Conservation (phyloP, 371 early-diverging fungal genomes). For the Batkoa obscura region DNA sequence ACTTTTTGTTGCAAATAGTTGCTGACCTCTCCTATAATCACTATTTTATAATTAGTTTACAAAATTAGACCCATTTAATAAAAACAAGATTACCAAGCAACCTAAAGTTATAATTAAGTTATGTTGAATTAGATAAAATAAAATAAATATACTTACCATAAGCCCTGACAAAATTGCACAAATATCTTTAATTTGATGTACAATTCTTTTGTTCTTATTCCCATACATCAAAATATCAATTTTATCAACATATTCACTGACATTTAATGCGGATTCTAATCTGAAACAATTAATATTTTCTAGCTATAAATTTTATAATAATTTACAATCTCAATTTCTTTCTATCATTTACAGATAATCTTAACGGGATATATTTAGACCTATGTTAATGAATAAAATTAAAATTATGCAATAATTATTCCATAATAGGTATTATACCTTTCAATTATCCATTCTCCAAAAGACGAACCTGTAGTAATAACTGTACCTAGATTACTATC, state of each 20-base stretch:
- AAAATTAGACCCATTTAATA: not conserved
- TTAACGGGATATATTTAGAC: conserved; percentile 79
- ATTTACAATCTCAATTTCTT: conserved; percentile 61
- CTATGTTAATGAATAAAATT: conserved; percentile 6
- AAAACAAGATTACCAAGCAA: conserved; percentile 2
- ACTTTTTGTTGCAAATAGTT: conserved; percentile 57
- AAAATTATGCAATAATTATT: too few species aligned
- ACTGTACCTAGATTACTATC: conserved; percentile 12
- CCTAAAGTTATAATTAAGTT: not conserved
- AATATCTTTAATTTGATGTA: conserved; percentile 82
- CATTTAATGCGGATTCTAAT: conserved; percentile 80
- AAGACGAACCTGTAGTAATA: conserved; percentile 16
- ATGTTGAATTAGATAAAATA: conserved; percentile 15
- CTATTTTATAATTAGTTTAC: conserved; percentile 17
- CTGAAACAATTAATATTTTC: conserved; percentile 10
- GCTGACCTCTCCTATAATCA: conserved; percentile 71
- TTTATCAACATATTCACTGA: conserved; percentile 69
- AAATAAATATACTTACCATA: conserved; percentile 23
- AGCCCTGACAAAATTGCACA: conserved; percentile 86
- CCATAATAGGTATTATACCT: conserved; percentile 17
- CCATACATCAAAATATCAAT: conserved; percentile 72
- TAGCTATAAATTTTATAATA: not conserved
- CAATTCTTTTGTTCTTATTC: conserved; percentile 73
- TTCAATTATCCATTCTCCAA: conserved; percentile 56
- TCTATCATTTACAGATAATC: conserved; percentile 68